Percentiles rank a stretch among this genome's conserved stretches.
Evolutionary conservation across 2,329 filamentous ascomycete species (phyloP).

Genomic region (Bretziella fagacearum): DNA sequence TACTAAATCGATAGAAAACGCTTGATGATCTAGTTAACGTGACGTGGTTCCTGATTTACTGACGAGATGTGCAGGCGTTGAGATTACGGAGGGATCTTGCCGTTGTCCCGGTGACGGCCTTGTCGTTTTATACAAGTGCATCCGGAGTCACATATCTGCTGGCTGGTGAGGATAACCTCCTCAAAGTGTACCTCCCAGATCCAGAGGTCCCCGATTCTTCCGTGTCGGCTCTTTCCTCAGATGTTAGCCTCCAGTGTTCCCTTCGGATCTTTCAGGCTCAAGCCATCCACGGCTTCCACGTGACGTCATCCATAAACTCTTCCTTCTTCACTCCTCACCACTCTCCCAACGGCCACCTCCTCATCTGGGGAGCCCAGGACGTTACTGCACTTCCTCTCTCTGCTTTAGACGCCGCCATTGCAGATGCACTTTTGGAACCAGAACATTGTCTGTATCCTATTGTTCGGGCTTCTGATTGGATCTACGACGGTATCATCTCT

Average conservation of each 20-base stretch:
- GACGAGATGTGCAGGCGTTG: background rate
- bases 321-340: background rate
- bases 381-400: constrained; percentile 24
- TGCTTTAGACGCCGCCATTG: constrained; percentile 20
- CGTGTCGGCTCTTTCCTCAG: background rate
- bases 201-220: background rate
- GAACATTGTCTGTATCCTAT: constrained; percentile 4
- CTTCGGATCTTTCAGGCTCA: constrained; percentile 47
- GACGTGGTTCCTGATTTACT: background rate
- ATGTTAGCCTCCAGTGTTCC: constrained; percentile 24
- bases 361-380: constrained; percentile 55
- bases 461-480: constrained; percentile 49
- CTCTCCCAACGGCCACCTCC: constrained; percentile 21
- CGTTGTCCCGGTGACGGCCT: constrained; percentile 39
- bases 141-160: constrained; percentile 29
- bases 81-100: constrained; percentile 14
- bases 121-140: constrained; percentile 31
- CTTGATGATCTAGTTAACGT: background rate
- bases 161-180: constrained; percentile 41
- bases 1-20: too few species aligned
- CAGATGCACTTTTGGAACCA: background rate
- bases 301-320: constrained; percentile 18
- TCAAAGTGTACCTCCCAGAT: constrained; percentile 32
- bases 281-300: constrained; percentile 55
- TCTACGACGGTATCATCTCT: constrained; percentile 48